Percentiles rank a stretch among this genome's conserved stretches.
These are phyloP conservation scores for Chytriomyces sp. DNA, from an alignment of 192 early-diverging fungal genomes.

Conservation along the genomic window DNA sequence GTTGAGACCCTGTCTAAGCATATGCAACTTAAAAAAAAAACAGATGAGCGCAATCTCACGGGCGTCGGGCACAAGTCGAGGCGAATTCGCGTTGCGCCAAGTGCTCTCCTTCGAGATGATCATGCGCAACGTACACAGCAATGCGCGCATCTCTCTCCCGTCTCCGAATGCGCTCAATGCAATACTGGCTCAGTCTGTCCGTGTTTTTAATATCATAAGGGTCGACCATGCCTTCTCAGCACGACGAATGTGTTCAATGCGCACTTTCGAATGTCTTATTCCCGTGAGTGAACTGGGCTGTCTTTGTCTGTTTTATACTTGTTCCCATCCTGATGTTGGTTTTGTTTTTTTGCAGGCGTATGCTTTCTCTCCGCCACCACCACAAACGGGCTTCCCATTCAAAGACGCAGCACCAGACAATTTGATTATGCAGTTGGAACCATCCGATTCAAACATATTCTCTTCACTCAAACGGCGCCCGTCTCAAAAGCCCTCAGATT, in stretches of 20 bases:
- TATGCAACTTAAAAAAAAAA: too few relatives aligned
- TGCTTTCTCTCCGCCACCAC: constrained; percentile 53
- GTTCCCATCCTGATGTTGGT: too few relatives aligned
- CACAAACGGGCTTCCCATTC: constrained; percentile 49
- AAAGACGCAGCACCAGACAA: neutral
- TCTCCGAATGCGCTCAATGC: constrained; percentile 28
- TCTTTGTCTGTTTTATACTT: too few relatives aligned
- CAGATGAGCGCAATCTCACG: constrained; percentile 52
- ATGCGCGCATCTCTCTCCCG: neutral
- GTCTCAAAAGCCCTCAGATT: neutral
- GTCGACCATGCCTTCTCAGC: constrained; percentile 47
- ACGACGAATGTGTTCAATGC: constrained; percentile 49
- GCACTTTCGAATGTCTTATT: constrained; percentile 55
- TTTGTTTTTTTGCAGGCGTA: constrained; percentile 42
- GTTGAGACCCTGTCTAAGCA: neutral
- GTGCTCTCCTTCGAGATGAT: constrained; percentile 37
- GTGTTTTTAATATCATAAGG: constrained; percentile 30
- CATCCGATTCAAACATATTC: neutral
- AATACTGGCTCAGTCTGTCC: constrained; percentile 32
- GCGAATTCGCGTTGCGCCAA: constrained; percentile 40
- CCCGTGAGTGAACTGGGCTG: constrained; percentile 40
- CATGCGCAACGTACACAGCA: too few relatives aligned
- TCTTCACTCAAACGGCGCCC: neutral
- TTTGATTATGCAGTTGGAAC: neutral
- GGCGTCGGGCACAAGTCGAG: constrained; percentile 34